These are phyloP conservation scores for Saccharomyces hybrid DNA, from an alignment of 1,139 yeast genomes.

Conservation along the genomic window DNA sequence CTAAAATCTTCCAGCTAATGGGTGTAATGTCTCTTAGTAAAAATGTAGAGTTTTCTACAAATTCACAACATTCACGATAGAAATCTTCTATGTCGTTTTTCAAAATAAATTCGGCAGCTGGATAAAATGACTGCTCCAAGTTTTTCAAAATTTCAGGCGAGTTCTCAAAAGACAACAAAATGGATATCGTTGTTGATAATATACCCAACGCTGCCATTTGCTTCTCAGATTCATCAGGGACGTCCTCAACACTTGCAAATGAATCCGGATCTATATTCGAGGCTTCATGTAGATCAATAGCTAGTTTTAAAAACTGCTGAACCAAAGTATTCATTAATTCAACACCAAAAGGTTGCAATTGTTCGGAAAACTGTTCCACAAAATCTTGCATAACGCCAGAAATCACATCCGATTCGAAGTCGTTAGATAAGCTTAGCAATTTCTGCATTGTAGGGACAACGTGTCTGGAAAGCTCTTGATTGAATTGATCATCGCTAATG, in stretches of 20 bases:
- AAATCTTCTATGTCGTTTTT: conserved; percentile 64
- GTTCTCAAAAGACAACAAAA: conserved; percentile 79
- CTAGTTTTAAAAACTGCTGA: conserved; percentile 70
- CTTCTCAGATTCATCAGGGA: conserved; percentile 54
- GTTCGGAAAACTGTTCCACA: conserved; percentile 81
- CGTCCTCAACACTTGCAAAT: conserved; percentile 40
- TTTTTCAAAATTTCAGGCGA: conserved; percentile 58
- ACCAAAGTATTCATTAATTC: conserved; percentile 74
- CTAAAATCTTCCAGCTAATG: conserved; percentile 67
- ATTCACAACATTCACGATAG: conserved; percentile 72
- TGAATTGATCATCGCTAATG: conserved; percentile 56
- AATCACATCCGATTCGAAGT: conserved; percentile 79
- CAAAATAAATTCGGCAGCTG: conserved; percentile 64
- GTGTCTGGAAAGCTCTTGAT: conserved; percentile 55
- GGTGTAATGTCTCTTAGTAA: conserved; percentile 65
- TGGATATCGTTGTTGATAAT: conserved; percentile 78
- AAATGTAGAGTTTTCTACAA: conserved; percentile 80
- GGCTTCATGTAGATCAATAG: conserved; percentile 61
- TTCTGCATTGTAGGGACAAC: conserved; percentile 80
- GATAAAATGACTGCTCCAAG: conserved; percentile 67
- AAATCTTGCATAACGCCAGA: conserved; percentile 93
- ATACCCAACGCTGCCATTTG: conserved; percentile 84
- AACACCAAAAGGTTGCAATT: conserved; percentile 87
- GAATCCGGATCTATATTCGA: conserved; percentile 45
- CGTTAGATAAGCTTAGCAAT: conserved; percentile 65